These are phyloP conservation scores for Onygenales sp. DNA, from an alignment of 2,329 filamentous ascomycete species.

Conservation along the genomic window DNA sequence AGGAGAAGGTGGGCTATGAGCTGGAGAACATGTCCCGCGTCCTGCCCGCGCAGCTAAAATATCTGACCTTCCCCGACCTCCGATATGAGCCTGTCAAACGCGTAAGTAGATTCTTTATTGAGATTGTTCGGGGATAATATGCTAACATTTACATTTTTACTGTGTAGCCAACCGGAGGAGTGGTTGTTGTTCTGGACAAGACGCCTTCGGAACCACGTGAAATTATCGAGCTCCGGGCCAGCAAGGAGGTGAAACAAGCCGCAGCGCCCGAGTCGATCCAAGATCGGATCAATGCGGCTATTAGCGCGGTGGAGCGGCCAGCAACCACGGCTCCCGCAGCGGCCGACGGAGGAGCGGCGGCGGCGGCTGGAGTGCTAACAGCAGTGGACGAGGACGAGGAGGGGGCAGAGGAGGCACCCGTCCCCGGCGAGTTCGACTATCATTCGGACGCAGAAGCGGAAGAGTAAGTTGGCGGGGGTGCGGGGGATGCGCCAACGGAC, in stretches of 20 bases:
- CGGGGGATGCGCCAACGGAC: neutral
- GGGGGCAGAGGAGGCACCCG: slow-evolving; percentile 37
- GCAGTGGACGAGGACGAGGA: slow-evolving; percentile 66
- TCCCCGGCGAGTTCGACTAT: slow-evolving; percentile 39
- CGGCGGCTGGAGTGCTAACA: slow-evolving; percentile 70
- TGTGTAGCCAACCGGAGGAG: slow-evolving; percentile 75
- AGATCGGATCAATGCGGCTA: slow-evolving; percentile 33
- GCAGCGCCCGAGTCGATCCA: slow-evolving; percentile 31
- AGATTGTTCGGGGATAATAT: slow-evolving; percentile 13
- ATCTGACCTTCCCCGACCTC: slow-evolving; percentile 81
- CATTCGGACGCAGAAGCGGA: slow-evolving; percentile 32
- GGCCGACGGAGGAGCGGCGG: slow-evolving; percentile 48
- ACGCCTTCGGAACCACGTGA: slow-evolving; percentile 68
- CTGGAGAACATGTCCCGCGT: slow-evolving; percentile 96
- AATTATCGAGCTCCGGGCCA: slow-evolving; percentile 83
- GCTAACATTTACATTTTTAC: slow-evolving; percentile 26
- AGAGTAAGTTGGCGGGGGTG: neutral
- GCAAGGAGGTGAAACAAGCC: slow-evolving; percentile 50
- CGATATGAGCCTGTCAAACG: slow-evolving; percentile 91
- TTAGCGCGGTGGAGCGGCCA: slow-evolving; percentile 18
- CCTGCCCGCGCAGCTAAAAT: slow-evolving; percentile 85
- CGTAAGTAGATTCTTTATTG: slow-evolving; percentile 43
- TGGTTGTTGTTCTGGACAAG: slow-evolving; percentile 81
- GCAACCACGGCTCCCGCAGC: slow-evolving; percentile 14
- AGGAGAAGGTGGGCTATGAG: slow-evolving; percentile 94